A percentile compares a stretch with the other conserved stretches of the same genome.
phyloP scores from a whole-genome alignment of 768 basidiomycete species.

The Phallus indusiatus region DNA sequence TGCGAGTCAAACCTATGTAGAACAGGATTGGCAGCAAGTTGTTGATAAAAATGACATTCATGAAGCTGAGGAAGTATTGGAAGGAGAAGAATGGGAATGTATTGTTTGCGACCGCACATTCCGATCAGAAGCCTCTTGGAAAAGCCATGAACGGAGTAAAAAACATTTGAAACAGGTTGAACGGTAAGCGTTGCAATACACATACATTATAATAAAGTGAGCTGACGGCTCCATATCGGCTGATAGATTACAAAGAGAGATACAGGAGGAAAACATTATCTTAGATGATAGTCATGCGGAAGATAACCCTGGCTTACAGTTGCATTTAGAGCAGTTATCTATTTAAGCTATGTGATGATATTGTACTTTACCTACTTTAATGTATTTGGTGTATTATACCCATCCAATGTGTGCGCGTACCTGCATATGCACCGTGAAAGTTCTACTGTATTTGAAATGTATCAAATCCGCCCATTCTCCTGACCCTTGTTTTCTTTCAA shows the following conservation, averaged over 20 bases:
- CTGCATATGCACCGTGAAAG: too few species aligned
- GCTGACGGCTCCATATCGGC: neutral
- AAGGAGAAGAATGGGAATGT: constrained; percentile 85
- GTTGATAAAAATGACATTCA: constrained; percentile 19
- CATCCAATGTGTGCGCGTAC: too few species aligned
- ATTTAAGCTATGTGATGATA: too few species aligned
- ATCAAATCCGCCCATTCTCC: too few species aligned
- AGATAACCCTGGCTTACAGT: neutral
- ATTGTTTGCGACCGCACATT: constrained; percentile 90
- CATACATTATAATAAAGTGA: neutral
- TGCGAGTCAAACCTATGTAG: constrained; percentile 44
- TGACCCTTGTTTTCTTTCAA: too few species aligned
- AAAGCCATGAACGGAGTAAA: constrained; percentile 91
- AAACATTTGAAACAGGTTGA: constrained; percentile 89
- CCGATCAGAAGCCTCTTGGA: constrained; percentile 87
- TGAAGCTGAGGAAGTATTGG: constrained; percentile 69
- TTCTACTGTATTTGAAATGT: too few species aligned
- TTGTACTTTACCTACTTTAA: too few species aligned
- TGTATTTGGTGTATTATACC: too few species aligned
- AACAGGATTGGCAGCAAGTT: constrained; percentile 86
- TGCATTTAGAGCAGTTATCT: neutral
- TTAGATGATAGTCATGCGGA: constrained; percentile 32
- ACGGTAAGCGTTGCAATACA: constrained; percentile 26
- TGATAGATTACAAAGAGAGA: constrained; percentile 53
- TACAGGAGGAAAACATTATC: constrained; percentile 64